Evolutionary conservation across 192 early-diverging fungal genomes (phyloP).

Genomic region (Lobosporangium transversale): DNA sequence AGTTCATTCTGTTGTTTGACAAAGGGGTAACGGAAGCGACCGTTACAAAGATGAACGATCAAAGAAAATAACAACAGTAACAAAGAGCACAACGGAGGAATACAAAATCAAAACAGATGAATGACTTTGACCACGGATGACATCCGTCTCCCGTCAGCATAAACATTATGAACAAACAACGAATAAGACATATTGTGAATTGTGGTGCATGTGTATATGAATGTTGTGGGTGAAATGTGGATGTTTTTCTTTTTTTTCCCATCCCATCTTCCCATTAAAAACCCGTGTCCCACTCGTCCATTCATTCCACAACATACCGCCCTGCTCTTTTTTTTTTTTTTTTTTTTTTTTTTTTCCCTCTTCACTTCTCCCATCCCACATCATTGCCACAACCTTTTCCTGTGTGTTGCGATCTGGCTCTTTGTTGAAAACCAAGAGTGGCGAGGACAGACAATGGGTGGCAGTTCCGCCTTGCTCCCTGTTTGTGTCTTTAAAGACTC

Average conservation of each 20-base stretch:
- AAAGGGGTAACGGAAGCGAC: background rate
- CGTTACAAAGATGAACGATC: background rate
- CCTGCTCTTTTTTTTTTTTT: background rate
- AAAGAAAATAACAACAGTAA: background rate
- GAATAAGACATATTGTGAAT: no score
- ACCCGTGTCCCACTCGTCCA: background rate
- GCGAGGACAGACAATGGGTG: background rate
- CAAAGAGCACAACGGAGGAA: no score
- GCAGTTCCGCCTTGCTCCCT: no score
- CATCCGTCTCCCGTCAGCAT: no score
- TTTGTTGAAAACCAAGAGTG: background rate
- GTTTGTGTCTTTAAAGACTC: background rate
- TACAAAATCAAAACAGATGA: no score
- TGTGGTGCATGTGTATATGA: no score
- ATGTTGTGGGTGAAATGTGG: no score
- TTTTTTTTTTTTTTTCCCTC: background rate
- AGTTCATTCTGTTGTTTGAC: background rate
- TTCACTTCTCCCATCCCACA: background rate
- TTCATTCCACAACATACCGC: slow-evolving; percentile 5
- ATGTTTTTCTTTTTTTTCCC: no score
- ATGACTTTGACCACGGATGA: no score
- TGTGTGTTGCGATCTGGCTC: background rate
- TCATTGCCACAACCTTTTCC: background rate
- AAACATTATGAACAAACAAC: no score
- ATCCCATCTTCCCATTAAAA: slow-evolving; percentile 18